Conservation (phyloP, 1,284 basidiomycete genomes). For the Austroboletus olivaceoglutinosus region DNA sequence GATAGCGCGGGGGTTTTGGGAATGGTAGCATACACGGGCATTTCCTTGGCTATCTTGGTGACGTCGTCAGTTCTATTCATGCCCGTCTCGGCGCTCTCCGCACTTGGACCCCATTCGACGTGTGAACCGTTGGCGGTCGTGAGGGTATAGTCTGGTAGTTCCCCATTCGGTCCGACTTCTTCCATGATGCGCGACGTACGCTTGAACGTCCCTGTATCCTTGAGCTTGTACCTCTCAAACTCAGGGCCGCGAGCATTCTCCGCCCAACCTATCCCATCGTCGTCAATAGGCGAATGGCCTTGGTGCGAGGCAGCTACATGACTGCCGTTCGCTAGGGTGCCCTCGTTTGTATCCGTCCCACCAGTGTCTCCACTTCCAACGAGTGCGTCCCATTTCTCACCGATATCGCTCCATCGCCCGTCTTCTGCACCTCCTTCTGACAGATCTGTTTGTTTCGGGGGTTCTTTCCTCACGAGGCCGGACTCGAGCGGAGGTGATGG, state of each 20-base stretch:
- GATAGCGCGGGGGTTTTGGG: slow-evolving; percentile 3
- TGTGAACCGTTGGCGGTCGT: slow-evolving; percentile 2
- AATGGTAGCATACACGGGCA: slow-evolving; percentile 1
- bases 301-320: neutral
- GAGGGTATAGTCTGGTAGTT: slow-evolving; percentile 33
- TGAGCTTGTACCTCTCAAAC: slow-evolving; percentile 30
- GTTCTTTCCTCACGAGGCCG: slow-evolving; percentile 53
- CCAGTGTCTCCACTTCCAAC: slow-evolving; percentile 19
- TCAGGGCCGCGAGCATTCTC: slow-evolving; percentile 42
- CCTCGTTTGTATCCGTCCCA: slow-evolving; percentile 14
- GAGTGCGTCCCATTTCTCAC: slow-evolving; percentile 53
- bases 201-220: slow-evolving; percentile 2
- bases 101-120: neutral
- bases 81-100: neutral
- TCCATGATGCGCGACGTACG: slow-evolving; percentile 25
- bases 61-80: slow-evolving; percentile 1
- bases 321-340: slow-evolving; percentile 6
- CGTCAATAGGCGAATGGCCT: slow-evolving; percentile 23
- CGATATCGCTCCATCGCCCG: slow-evolving; percentile 48
- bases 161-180: slow-evolving; percentile 37
- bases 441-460: slow-evolving; percentile 32
- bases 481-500: slow-evolving; percentile 57
- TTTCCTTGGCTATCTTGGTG: slow-evolving; percentile 2
- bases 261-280: slow-evolving; percentile 48
- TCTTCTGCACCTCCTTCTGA: slow-evolving; percentile 37